These are phyloP conservation scores for Phanerochaete sordida DNA, from an alignment of 768 basidiomycete species.

Conservation along the genomic window DNA sequence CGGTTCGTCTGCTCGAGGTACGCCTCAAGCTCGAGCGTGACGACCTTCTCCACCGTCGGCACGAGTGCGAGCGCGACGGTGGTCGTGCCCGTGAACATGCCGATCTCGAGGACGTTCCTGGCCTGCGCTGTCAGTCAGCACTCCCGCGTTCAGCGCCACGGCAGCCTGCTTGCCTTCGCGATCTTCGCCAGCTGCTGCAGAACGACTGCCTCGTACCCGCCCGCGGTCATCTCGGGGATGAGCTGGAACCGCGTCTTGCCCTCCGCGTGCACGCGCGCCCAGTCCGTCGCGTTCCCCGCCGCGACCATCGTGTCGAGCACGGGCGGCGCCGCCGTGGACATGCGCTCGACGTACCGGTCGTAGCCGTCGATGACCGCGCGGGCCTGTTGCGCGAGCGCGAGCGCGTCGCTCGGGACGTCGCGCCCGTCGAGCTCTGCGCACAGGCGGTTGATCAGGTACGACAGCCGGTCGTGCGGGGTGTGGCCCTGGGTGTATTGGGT, in stretches of 20 bases:
- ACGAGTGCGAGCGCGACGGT: constrained; percentile 13
- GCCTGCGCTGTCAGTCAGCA: background rate
- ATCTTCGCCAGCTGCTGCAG: constrained; percentile 13
- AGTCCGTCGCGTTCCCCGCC: constrained; percentile 6
- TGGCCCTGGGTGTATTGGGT: background rate
- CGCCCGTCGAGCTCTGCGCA: constrained; percentile 5
- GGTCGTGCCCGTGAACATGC: constrained; percentile 16
- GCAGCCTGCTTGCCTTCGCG: background rate
- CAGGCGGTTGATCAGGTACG: constrained; percentile 7
- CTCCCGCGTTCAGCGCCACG: background rate
- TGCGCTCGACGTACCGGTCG: constrained; percentile 9
- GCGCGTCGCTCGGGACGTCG: background rate
- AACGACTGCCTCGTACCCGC: constrained; percentile 15
- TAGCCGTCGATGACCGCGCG: constrained; percentile 10
- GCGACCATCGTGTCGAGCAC: constrained; percentile 9
- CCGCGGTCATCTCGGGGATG: constrained; percentile 6
- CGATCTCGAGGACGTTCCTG: constrained; percentile 9
- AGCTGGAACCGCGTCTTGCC: constrained; percentile 11
- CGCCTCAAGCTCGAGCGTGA: constrained; percentile 10
- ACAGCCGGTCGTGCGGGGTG: constrained; percentile 11
- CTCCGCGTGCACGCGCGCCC: constrained; percentile 1
- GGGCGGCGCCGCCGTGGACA: constrained; percentile 8
- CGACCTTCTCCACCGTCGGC: constrained; percentile 7
- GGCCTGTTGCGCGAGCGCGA: constrained; percentile 8
- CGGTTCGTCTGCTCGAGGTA: constrained; percentile 6